phyloP scores from a whole-genome alignment of 306 rosid species.

The peach (Prunus persica) region DNA sequence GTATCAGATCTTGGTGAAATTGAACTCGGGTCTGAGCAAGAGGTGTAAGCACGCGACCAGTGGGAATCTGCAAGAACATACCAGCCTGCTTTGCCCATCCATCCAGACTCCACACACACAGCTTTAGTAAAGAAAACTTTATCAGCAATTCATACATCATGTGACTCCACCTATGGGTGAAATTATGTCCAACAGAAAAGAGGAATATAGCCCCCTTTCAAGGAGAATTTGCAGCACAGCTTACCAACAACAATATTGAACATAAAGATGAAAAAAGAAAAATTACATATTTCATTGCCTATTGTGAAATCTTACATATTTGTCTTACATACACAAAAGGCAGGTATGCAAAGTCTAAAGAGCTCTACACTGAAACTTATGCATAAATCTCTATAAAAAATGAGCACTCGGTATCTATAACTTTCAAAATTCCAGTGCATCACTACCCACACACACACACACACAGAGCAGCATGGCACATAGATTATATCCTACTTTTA shows the following conservation, averaged over 20 bases:
- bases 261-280: too few relatives aligned
- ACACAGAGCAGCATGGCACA: background rate
- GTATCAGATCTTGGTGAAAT: constrained; percentile 25
- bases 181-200: background rate
- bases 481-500: background rate
- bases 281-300: too few relatives aligned
- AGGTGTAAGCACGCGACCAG: background rate
- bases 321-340: background rate
- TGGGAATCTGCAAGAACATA: constrained; percentile 18
- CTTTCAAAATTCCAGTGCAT: background rate
- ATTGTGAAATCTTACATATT: too few relatives aligned
- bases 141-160: background rate
- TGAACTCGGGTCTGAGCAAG: constrained; percentile 27
- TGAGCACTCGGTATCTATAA: background rate
- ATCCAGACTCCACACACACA: constrained; percentile 25
- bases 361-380: background rate
- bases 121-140: constrained; percentile 19
- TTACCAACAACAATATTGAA: background rate
- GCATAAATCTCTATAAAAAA: too few relatives aligned
- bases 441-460: background rate
- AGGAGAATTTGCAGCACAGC: background rate
- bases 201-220: background rate
- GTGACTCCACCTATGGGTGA: background rate
- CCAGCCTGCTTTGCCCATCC: constrained; percentile 21
- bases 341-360: background rate